Evolutionary conservation across 148 eudicot species (phyloP).

Genomic region (Cornus kousa): DNA sequence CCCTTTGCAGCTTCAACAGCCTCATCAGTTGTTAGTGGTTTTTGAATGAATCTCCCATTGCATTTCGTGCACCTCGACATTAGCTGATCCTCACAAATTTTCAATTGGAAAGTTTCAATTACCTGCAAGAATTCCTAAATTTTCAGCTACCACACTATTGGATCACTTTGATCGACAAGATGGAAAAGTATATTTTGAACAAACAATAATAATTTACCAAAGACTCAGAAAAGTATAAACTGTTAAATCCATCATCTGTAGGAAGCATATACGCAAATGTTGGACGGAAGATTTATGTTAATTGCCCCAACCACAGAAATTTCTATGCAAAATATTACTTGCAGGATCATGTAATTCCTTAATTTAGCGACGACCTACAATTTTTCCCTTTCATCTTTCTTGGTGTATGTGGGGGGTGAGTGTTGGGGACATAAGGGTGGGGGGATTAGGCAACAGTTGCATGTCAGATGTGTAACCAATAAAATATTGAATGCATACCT

Average conservation of each 20-base stretch:
- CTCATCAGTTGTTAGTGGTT: slow-evolving; percentile 81
- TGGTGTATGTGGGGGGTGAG: too few relatives aligned
- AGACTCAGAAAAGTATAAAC: neutral
- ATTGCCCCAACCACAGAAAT: neutral
- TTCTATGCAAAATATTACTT: neutral
- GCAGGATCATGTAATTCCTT: too few relatives aligned
- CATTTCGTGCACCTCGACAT: slow-evolving; percentile 98
- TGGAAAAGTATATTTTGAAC: neutral
- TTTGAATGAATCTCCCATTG: slow-evolving; percentile 88
- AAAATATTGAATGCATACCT: slow-evolving; percentile 42
- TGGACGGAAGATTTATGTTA: neutral
- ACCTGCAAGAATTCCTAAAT: slow-evolving; percentile 44
- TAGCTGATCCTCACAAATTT: slow-evolving; percentile 70
- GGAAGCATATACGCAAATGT: neutral
- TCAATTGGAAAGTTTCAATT: slow-evolving; percentile 71
- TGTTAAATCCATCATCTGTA: neutral
- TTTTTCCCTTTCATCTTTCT: too few relatives aligned
- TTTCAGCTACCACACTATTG: slow-evolving; percentile 15
- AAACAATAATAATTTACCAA: neutral
- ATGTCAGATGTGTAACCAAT: neutral
- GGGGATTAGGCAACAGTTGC: too few relatives aligned
- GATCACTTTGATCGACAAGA: slow-evolving; percentile 41
- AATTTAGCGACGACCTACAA: too few relatives aligned
- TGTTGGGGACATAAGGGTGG: too few relatives aligned
- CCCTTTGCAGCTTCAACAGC: slow-evolving; percentile 73